phyloP scores from a whole-genome alignment of 306 rosid species.

The Corylus avellana region DNA sequence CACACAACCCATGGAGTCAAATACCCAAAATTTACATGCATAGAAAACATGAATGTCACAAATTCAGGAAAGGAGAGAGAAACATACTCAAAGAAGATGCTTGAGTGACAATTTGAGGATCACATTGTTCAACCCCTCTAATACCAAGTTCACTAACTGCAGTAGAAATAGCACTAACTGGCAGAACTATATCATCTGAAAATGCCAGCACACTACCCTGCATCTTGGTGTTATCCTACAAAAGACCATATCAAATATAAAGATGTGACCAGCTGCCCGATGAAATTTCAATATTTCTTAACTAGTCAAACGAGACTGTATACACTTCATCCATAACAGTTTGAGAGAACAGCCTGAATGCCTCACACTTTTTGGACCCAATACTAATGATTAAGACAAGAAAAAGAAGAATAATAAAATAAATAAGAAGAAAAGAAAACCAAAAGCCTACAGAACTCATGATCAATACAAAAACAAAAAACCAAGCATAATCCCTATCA shows the following conservation, averaged over 20 bases:
- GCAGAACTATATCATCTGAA: slow-evolving; percentile 62
- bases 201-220: slow-evolving; percentile 51
- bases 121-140: slow-evolving; percentile 34
- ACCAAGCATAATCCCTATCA: neutral
- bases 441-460: neutral
- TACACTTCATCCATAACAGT: neutral
- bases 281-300: neutral
- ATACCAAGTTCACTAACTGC: slow-evolving; percentile 44
- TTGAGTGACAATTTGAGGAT: slow-evolving; percentile 61
- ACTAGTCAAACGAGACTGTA: neutral
- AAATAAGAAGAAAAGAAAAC: neutral
- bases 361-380: neutral
- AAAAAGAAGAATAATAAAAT: neutral
- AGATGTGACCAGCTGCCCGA: neutral
- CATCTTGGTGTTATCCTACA: slow-evolving; percentile 46
- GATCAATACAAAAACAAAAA: neutral
- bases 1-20: neutral
- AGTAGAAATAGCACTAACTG: slow-evolving; percentile 44
- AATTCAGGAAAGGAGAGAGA: neutral
- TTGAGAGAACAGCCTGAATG: neutral
- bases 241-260: slow-evolving; percentile 2
- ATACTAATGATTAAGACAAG: neutral
- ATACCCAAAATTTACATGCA: neutral
- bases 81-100: slow-evolving; percentile 55
- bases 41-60: neutral